Evolutionary conservation across 768 basidiomycete species (phyloP).

Genomic region (Termitomyces sp.): DNA sequence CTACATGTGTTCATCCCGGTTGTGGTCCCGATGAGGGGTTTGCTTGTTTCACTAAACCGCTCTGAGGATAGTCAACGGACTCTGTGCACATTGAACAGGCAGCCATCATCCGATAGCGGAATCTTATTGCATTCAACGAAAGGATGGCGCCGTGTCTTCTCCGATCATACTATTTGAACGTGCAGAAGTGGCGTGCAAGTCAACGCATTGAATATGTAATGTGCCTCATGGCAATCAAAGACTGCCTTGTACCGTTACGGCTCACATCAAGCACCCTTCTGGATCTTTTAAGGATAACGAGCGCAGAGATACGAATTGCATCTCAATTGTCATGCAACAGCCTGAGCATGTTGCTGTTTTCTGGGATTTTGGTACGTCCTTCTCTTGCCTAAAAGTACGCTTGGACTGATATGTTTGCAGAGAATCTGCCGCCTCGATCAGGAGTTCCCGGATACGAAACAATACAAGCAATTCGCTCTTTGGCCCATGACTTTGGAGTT

Average conservation of each 20-base stretch:
- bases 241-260: neutral
- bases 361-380: conserved; percentile 22
- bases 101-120: neutral
- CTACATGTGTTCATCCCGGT: neutral
- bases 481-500: conserved; percentile 45
- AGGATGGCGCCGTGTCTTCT: neutral
- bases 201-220: neutral
- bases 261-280: neutral
- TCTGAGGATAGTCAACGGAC: neutral
- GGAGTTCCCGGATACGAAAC: conserved; percentile 35
- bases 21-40: neutral
- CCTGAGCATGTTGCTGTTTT: conserved; percentile 36
- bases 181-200: neutral
- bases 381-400: neutral
- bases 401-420: conserved; percentile 19
- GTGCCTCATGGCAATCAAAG: neutral
- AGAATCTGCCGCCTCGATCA: conserved; percentile 33
- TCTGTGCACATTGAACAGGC: neutral
- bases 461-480: conserved; percentile 36
- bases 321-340: conserved; percentile 26
- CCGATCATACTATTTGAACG: neutral
- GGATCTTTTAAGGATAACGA: conserved; percentile 10
- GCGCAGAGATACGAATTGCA: neutral
- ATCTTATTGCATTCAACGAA: neutral
- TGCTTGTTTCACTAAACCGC: neutral